Evolutionary conservation across 2,329 filamentous ascomycete genomes (phyloP).

Genomic region (Fusarium buxicola): DNA sequence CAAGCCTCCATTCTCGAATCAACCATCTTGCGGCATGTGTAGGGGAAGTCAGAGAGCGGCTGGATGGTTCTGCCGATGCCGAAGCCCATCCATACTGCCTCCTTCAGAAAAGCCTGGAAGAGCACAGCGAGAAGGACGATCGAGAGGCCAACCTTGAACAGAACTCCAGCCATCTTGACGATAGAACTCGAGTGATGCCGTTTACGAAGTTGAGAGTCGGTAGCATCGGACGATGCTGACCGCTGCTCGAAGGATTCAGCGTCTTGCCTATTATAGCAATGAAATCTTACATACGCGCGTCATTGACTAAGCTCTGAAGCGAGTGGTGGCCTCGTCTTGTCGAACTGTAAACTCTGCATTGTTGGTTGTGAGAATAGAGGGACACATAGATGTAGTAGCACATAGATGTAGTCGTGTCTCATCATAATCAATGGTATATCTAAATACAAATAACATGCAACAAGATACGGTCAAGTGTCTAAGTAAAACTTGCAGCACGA

Average conservation of each 20-base stretch:
- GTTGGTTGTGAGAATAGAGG: too few species aligned
- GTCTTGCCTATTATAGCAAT: too few species aligned
- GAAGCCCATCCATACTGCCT: conserved; percentile 37
- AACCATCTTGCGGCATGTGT: conserved; percentile 40
- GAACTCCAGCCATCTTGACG: conserved; percentile 17
- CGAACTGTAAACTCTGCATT: too few species aligned
- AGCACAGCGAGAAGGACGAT: conserved; percentile 24
- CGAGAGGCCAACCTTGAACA: conserved; percentile 32
- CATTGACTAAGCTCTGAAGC: not conserved
- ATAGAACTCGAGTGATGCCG: not conserved
- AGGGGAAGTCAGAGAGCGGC: conserved; percentile 41
- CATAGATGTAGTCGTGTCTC: conserved; percentile 1
- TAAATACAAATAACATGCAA: conserved; percentile 3
- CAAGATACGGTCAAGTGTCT: conserved; percentile 9
- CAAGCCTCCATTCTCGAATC: conserved; percentile 37
- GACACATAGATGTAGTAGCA: too few species aligned
- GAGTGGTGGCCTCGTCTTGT: not conserved
- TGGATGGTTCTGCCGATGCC: conserved; percentile 37
- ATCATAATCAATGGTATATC: conserved; percentile 16
- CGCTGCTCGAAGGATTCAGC: too few species aligned
- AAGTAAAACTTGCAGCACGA: conserved; percentile 7
- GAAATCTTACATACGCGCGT: not conserved
- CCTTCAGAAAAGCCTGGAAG: conserved; percentile 42
- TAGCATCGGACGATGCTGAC: not conserved
- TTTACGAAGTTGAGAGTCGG: not conserved